Evolutionary conservation across 345 rosid species (phyloP).

Genomic region (Pugionium dolabratum): DNA sequence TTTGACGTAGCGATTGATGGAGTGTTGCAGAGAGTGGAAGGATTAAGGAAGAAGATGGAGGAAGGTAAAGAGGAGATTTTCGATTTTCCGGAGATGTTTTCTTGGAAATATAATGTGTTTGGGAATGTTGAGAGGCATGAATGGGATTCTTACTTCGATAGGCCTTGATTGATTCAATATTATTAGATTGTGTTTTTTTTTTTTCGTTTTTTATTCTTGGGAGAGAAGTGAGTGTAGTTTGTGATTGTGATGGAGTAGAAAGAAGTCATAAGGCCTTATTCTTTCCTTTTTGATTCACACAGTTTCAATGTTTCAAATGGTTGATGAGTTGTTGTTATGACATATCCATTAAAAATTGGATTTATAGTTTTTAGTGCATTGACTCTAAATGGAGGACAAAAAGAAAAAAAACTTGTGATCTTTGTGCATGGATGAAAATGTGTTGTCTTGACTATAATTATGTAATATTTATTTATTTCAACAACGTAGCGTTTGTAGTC

Average conservation of each 20-base stretch:
- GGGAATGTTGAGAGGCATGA: conserved; percentile 53
- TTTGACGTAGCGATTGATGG: conserved; percentile 71
- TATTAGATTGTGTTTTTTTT: conserved; percentile 8
- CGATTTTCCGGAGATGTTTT: conserved; percentile 49
- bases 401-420: no score
- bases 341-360: no score
- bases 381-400: no score
- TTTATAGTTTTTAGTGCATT: no score
- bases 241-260: conserved; percentile 21
- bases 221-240: conserved; percentile 23
- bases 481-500: conserved; percentile 59
- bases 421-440: no score
- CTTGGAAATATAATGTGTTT: conserved; percentile 62
- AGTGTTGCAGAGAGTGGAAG: conserved; percentile 57
- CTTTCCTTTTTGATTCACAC: background rate
- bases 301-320: background rate
- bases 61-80: conserved; percentile 43
- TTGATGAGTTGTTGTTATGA: no score
- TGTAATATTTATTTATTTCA: no score
- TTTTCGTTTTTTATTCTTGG: background rate
- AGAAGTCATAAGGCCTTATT: background rate
- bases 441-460: no score
- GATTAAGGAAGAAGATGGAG: conserved; percentile 40
- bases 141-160: conserved; percentile 66
- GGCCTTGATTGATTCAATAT: conserved; percentile 15